Base-by-base conservation (phyloP, 2,329 filamentous ascomycete species). In the Bipolaris zeicola region DNA sequence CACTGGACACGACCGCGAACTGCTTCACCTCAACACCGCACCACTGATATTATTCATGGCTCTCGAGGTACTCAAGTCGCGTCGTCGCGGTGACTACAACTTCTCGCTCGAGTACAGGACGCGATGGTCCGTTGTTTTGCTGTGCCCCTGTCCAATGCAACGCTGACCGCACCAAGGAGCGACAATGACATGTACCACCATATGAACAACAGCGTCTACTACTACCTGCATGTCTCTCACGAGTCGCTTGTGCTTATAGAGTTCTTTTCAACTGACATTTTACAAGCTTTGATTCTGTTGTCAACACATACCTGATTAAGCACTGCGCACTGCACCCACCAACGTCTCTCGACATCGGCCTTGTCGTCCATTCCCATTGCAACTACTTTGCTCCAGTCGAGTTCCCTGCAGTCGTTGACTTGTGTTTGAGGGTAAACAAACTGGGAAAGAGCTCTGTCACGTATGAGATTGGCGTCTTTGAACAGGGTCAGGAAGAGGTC, bases 121-220 rank as follows among this genome's bases (percentile, higher is more conserved):
- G 58, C 80, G 93, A 86, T 96, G 93, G 92, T 92, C 68, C n/a
- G 60, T 42, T 22, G 10, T 24, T 6, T n/a, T 26, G 20, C 46
- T 26, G 26, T 49, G 24, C 11, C 11, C n/a, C 18, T n/a, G 31
- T 26, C 24, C 13, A n/a, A 22, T 24, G 43, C 22, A 18, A 37
- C 36, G 34, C 62, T 69, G 26, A 69, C 63, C 33, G 22, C 39
- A 24, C 11, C 41, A 33, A 52, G 91, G 91, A 88, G 86, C 74
- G 92, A 96, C 77, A 96, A 96, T 73, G 92, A 96, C 79, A 95
- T 96, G 90, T 96, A 95, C 76, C 84, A 91, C 58, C 94, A 98
- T 74, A 87, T 96, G 82, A 96, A 96, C 79, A 96, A 96, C 73
- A 90, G 88, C 38, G 83, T 95, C 51, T 96, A 96, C 77, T 90